Evolutionary conservation across 164 flowering plant species (phyloP), one percentile per base, ranked within the genome.

Genomic region (Nymphaea thermarum): DNA sequence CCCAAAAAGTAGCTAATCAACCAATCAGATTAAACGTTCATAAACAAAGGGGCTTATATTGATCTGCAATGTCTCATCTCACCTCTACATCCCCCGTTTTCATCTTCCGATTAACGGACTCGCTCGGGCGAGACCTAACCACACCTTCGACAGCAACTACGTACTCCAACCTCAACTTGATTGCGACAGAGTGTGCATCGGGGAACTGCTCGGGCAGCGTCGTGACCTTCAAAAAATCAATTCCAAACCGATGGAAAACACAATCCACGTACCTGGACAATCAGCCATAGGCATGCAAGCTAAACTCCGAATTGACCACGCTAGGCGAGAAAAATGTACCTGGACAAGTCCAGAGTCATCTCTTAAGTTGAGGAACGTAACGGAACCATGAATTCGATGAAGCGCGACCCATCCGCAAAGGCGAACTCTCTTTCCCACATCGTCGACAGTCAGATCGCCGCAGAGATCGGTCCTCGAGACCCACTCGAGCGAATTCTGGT

Each of bases 341-440:
- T 93, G 98, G 67, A 93, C 85, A 63, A 84, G 80, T 43, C 98
- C 98, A 25, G 96, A 83, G 47, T 89, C 91, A 73, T 93, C 98
- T 66, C 98, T 78, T 45, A 93, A 87, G 75, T 84, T 87, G 62
- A 91, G 68, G 68, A 93, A 93, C n/a, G 96, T 91, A 65, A 93
- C 84, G 8, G 94, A 94, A 5, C 97, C 97, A 55, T 93, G 98
- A 76, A 85, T 78, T 45, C 98, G 81, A 69, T 91, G 98, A 59
- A 87, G 85, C 11, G 94, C 98, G 43, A 93, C 97, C 98, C 98
- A 93, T 51, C 98, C 98, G 69, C 98, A 89, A 15, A 93, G 83
- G 18, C 84, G 73, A 62, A 93, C 97, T 72, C 91, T 80, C 70
- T 72, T 80, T 5, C 96, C 98, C 14, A 87, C 87, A 62, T 89